phyloP scores from a whole-genome alignment of 2,329 filamentous ascomycete genomes.

The Cercospora citrullina region DNA sequence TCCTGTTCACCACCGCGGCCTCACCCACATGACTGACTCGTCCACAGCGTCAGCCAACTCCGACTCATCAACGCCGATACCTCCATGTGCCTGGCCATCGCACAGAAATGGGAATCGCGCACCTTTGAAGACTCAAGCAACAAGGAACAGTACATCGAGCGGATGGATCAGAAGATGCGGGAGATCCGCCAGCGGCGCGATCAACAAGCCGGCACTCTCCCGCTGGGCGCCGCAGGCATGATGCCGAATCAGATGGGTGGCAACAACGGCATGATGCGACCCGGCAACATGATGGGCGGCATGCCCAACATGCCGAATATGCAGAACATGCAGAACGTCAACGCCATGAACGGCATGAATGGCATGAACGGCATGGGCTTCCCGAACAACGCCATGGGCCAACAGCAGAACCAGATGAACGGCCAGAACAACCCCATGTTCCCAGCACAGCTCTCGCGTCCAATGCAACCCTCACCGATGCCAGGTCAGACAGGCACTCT shows the following conservation, averaged over 20 bases:
- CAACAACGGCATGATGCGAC: conserved; percentile 24
- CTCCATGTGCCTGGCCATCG: conserved; percentile 31
- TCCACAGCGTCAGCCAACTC: conserved; percentile 27
- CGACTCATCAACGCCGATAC: conserved; percentile 28
- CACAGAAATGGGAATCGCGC: conserved; percentile 31
- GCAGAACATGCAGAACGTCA: conserved; percentile 38
- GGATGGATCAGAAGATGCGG: conserved; percentile 32
- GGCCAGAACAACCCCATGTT: conserved; percentile 29
- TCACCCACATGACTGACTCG: conserved; percentile 11
- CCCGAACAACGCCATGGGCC: conserved; percentile 19
- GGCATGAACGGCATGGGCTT: conserved; percentile 27
- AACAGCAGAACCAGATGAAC: conserved; percentile 29
- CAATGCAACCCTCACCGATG: conserved; percentile 34
- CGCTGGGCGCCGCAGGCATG: conserved; percentile 20
- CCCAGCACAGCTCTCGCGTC: conserved; percentile 31
- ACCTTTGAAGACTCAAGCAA: conserved; percentile 29
- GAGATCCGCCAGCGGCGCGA: conserved; percentile 32
- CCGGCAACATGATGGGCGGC: conserved; percentile 38
- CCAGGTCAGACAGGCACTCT: conserved; percentile 27
- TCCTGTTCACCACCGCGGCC: background rate
- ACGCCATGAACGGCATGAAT: conserved; percentile 27
- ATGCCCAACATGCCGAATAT: conserved; percentile 21
- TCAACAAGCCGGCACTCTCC: conserved; percentile 20
- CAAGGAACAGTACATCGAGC: conserved; percentile 33
- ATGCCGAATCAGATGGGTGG: conserved; percentile 16